phyloP scores from a whole-genome alignment of 139 green algal species.

The Micractinium sp. region DNA sequence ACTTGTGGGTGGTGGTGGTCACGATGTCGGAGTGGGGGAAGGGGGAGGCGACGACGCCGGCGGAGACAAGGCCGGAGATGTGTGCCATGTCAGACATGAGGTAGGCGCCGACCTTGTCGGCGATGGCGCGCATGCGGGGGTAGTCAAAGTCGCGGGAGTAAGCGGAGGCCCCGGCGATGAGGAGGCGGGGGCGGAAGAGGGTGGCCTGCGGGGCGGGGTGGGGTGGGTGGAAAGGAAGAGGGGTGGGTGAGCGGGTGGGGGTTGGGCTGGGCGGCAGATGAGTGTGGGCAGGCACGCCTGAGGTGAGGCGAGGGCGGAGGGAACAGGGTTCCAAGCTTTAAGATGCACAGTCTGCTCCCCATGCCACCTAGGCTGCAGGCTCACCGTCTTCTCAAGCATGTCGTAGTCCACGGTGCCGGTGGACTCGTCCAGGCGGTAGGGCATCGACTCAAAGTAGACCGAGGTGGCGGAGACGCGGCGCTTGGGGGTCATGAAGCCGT shows the following conservation, averaged over 20 bases:
- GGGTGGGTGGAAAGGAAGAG: too few species aligned
- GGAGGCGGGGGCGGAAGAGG: constrained; percentile 88
- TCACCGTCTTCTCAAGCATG: constrained; percentile 68
- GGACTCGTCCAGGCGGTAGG: constrained; percentile 95
- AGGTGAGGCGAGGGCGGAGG: background rate
- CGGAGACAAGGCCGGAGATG: constrained; percentile 89
- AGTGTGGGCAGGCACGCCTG: background rate
- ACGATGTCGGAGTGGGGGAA: constrained; percentile 97
- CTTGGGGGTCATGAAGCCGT: constrained; percentile 97
- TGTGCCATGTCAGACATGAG: constrained; percentile 98
- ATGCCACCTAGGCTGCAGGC: too few species aligned
- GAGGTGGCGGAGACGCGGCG: constrained; percentile 98
- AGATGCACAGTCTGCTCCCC: too few species aligned
- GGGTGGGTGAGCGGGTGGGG: too few species aligned
- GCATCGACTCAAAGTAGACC: constrained; percentile 98
- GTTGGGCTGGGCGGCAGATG: background rate
- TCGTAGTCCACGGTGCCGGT: constrained; percentile 98
- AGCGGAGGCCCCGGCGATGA: constrained; percentile 94
- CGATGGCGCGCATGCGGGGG: constrained; percentile 87
- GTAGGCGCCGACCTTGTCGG: constrained; percentile 76
- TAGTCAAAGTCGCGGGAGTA: constrained; percentile 98
- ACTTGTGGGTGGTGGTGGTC: constrained; percentile 99
- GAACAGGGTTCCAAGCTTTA: too few species aligned
- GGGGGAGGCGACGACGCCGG: constrained; percentile 85
- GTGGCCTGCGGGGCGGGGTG: constrained; percentile 14